Evolutionary conservation across 768 basidiomycete genomes (phyloP).

Genomic region (Boletus eberwhitei): DNA sequence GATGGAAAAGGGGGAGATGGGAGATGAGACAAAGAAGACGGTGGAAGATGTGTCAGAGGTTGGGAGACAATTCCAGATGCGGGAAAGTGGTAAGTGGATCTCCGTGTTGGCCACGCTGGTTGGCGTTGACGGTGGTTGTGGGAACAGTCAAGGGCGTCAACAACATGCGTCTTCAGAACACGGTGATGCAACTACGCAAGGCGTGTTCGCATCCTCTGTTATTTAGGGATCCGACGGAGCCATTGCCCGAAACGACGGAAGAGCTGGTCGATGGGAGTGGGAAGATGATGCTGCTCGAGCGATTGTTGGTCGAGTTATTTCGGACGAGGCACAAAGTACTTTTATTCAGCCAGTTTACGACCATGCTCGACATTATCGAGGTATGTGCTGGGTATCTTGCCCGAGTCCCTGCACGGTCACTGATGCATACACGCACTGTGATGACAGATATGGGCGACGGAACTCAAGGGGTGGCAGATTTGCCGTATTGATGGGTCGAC

Average conservation of each 20-base stretch:
- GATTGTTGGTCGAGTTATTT: constrained; percentile 82
- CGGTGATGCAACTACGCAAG: constrained; percentile 96
- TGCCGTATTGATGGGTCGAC: constrained; percentile 94
- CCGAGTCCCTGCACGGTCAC: neutral
- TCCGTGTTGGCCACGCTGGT: neutral
- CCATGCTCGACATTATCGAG: constrained; percentile 94
- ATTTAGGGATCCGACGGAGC: constrained; percentile 48
- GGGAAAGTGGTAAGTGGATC: constrained; percentile 54
- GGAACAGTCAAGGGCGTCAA: constrained; percentile 75
- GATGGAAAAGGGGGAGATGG: constrained; percentile 48
- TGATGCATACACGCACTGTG: neutral
- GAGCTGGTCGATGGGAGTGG: constrained; percentile 85
- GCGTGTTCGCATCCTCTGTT: constrained; percentile 92
- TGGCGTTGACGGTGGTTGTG: constrained; percentile 1
- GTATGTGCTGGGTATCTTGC: constrained; percentile 35
- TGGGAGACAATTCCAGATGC: constrained; percentile 55
- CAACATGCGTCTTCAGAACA: constrained; percentile 91
- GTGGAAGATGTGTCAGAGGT: constrained; percentile 52
- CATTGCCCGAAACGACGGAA: constrained; percentile 57
- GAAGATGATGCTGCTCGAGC: constrained; percentile 96
- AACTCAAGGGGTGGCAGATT: constrained; percentile 76
- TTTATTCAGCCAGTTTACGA: constrained; percentile 92
- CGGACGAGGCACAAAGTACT: constrained; percentile 77
- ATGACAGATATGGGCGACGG: constrained; percentile 66
- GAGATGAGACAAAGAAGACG: constrained; percentile 32